phyloP scores from a whole-genome alignment of 176 grass and related monocot genomes.

The Metroxylon sagu region DNA sequence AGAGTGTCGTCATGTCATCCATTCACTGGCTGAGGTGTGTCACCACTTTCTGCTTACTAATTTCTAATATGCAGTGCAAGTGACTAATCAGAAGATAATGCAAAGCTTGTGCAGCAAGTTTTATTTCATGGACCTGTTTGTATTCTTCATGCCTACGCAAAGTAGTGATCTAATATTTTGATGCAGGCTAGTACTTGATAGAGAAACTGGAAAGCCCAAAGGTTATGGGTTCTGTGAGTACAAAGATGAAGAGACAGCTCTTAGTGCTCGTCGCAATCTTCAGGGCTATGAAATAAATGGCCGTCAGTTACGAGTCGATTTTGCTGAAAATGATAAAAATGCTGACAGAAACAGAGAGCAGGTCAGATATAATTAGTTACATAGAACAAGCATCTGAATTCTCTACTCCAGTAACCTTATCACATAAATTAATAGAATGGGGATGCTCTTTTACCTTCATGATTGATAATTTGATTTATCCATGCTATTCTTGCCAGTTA shows the following conservation, averaged over 20 bases:
- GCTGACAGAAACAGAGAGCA: constrained; percentile 94
- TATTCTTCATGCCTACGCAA: not conserved
- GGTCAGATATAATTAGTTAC: constrained; percentile 46
- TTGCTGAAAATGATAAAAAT: constrained; percentile 98
- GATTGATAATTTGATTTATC: no score
- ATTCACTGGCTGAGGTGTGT: no score
- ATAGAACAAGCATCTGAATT: constrained; percentile 31
- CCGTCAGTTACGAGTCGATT: constrained; percentile 93
- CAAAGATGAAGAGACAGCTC: constrained; percentile 97
- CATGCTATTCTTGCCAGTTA: no score
- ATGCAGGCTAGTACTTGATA: constrained; percentile 87
- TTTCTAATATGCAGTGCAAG: no score
- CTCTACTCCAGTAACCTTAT: constrained; percentile 11
- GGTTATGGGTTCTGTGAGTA: constrained; percentile 99
- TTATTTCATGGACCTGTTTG: no score
- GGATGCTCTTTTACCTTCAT: no score
- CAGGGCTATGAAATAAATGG: constrained; percentile 98
- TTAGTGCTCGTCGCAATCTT: constrained; percentile 94
- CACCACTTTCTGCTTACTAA: no score
- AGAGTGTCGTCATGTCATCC: no score
- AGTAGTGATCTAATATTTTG: constrained; percentile 10
- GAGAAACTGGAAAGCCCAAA: constrained; percentile 92
- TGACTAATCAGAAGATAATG: no score
- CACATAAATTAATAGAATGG: no score
- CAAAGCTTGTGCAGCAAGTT: no score